Percentiles rank a stretch among this genome's conserved stretches.
Conservation (phyloP, 495 filamentous ascomycete genomes). For the Neurospora sp. region DNA sequence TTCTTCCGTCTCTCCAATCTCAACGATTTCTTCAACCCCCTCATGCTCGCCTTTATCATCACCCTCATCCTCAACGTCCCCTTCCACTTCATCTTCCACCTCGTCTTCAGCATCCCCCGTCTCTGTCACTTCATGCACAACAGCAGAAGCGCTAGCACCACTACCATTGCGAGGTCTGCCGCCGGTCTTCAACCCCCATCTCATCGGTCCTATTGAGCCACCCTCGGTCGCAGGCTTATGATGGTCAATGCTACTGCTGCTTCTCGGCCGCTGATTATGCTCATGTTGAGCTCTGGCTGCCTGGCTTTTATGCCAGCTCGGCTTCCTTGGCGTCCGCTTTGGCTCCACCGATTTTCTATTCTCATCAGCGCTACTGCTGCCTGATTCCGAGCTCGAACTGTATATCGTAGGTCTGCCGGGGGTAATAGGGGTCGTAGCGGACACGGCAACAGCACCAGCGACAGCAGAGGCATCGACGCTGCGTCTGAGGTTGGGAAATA, state of each 20-base stretch:
- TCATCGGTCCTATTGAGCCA: not conserved
- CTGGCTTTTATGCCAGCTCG: conserved; percentile 18
- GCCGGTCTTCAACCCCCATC: not conserved
- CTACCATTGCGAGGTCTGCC: not conserved
- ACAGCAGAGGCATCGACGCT: conserved; percentile 19
- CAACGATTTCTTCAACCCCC: conserved; percentile 14
- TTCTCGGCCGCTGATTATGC: not conserved
- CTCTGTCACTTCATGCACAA: not conserved
- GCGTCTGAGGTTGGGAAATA: conserved; percentile 36
- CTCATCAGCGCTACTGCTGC: conserved; percentile 14
- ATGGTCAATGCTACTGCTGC: not conserved
- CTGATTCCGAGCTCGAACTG: conserved; percentile 6
- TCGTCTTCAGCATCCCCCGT: conserved; percentile 3
- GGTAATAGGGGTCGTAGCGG: not conserved
- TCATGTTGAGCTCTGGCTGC: conserved; percentile 1
- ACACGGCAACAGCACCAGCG: conserved; percentile 1
- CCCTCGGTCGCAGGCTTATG: not conserved
- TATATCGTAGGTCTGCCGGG: not conserved
- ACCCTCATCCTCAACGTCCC: conserved; percentile 3
- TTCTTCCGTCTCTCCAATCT: conserved; percentile 12
- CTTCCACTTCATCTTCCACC: conserved; percentile 1
- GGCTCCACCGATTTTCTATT: conserved; percentile 8
- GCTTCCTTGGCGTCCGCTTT: conserved; percentile 13
- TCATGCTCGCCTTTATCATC: conserved; percentile 19
- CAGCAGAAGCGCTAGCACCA: not conserved